Percentiles rank a stretch among this genome's conserved stretches.
Evolutionary conservation across 805 yeast species (phyloP).

Genomic region (Maudiozyma barnettii): DNA sequence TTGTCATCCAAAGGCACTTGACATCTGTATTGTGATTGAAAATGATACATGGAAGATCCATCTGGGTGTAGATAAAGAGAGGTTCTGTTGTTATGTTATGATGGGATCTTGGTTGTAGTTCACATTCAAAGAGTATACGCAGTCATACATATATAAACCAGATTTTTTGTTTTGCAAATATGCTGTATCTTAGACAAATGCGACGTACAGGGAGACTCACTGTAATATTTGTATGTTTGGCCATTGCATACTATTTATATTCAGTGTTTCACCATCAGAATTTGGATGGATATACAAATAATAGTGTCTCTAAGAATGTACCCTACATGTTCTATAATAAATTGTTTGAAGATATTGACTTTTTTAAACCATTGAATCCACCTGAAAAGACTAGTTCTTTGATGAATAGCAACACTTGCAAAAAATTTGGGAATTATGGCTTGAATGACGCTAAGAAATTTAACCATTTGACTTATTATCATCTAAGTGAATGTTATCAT

Average conservation of each 20-base stretch:
- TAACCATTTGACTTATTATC: constrained; percentile 12
- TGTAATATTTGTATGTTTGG: neutral
- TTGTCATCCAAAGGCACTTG: too few species aligned
- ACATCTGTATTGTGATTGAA: too few species aligned
- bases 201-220: too few species aligned
- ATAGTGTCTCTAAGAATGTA: neutral
- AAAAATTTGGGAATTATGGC: constrained; percentile 16
- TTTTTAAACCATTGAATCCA: constrained; percentile 2
- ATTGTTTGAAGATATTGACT: neutral
- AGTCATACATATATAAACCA: too few species aligned
- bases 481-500: constrained; percentile 18
- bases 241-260: neutral
- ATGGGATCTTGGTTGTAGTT: too few species aligned
- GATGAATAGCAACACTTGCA: constrained; percentile 8
- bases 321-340: neutral
- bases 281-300: neutral
- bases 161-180: too few species aligned
- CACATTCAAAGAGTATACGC: too few species aligned
- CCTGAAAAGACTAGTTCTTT: neutral
- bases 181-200: too few species aligned
- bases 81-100: too few species aligned
- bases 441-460: constrained; percentile 11
- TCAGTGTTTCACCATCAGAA: neutral
- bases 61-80: too few species aligned
- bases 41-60: too few species aligned